Base-by-base conservation (phyloP, 2,329 filamentous ascomycete genomes). In the Exophiala sp. region DNA sequence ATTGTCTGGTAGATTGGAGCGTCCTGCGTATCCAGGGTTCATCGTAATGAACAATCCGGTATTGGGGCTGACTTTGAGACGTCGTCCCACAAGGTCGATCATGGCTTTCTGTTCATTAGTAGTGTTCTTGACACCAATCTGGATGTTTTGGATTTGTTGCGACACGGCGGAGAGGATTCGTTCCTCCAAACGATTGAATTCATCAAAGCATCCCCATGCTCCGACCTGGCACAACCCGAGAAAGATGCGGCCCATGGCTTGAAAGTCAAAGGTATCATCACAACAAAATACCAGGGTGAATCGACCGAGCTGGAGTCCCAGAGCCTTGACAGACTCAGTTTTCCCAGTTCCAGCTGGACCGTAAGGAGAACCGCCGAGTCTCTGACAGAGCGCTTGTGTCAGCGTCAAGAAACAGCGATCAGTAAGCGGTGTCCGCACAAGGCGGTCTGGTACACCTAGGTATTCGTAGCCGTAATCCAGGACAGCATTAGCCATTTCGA, bases 11-110 rank as follows among this genome's bases (percentile, higher is more conserved):
- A 99, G 76, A 73, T 99, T 99, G 46, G 94, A 99, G 72, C 94
- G 89, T 53, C 94, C 94, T 49, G 94, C 94, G 73, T 99, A 99
- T 48, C 94, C 94, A 70, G 94, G 94, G 71, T 99, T 99, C 95
- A 99, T 99, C 36, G 94, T 99, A 70, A 99, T 99, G 77, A 99
- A 99, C 69, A 99, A 94, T 64, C 94, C 94, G 47, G 95, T 97
- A 69, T 96, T 95, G 57, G 82, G 80, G 66, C 96, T 95, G 62
- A 99, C 94, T 59, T 81, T 84, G 44, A 99, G 80, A 63, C 95
- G 91, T 51, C 94, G 88, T 45, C 92, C 92, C 50, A 97, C 88
- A 16, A 99, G 79, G 70, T 99, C 94, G 63, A 99, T 97, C 68
- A 96, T 88, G 1, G 90, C 79, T 68, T 89, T 90, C 5, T 87